Percentiles rank a stretch among this genome's conserved stretches.
phyloP scores from a whole-genome alignment of 1,139 yeast genomes.

The Scheffersomyces parashehatae region DNA sequence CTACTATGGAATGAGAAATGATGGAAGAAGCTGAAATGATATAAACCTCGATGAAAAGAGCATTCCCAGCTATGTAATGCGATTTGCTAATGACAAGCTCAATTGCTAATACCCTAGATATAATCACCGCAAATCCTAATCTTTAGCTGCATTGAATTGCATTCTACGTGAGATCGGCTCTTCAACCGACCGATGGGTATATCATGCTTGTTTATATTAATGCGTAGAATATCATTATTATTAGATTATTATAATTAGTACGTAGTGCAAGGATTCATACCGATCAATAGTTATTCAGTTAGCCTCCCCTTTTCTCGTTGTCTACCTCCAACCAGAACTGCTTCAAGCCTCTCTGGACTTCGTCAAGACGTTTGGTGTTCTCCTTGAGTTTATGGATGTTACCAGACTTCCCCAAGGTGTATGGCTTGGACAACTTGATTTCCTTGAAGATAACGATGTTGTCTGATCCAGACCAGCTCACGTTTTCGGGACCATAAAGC shows the following conservation, averaged over 20 bases:
- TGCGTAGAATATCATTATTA: slow-evolving; percentile 3
- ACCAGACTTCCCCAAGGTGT: slow-evolving; percentile 26
- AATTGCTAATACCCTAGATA: no score
- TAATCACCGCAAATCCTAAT: no score
- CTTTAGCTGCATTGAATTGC: no score
- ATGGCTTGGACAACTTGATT: slow-evolving; percentile 29
- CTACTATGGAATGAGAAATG: background rate
- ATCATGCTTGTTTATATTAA: no score
- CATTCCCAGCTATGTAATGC: no score
- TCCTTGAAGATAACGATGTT: slow-evolving; percentile 26
- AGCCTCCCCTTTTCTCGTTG: slow-evolving; percentile 62
- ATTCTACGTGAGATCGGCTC: no score
- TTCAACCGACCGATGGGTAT: no score
- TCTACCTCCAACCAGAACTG: slow-evolving; percentile 58
- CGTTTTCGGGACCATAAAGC: slow-evolving; percentile 24
- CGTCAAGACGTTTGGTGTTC: slow-evolving; percentile 39
- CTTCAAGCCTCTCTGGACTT: slow-evolving; percentile 55
- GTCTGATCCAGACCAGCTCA: slow-evolving; percentile 24
- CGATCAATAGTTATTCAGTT: slow-evolving; percentile 6
- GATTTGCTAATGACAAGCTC: no score
- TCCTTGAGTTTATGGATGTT: slow-evolving; percentile 25
- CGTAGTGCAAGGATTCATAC: background rate
- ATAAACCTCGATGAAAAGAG: no score
- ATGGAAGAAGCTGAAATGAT: background rate
- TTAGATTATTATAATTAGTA: background rate